Percentiles rank a stretch among this genome's conserved stretches.
phyloP scores from a whole-genome alignment of 163 green algal genomes.

The Scenedesmus sp. region DNA sequence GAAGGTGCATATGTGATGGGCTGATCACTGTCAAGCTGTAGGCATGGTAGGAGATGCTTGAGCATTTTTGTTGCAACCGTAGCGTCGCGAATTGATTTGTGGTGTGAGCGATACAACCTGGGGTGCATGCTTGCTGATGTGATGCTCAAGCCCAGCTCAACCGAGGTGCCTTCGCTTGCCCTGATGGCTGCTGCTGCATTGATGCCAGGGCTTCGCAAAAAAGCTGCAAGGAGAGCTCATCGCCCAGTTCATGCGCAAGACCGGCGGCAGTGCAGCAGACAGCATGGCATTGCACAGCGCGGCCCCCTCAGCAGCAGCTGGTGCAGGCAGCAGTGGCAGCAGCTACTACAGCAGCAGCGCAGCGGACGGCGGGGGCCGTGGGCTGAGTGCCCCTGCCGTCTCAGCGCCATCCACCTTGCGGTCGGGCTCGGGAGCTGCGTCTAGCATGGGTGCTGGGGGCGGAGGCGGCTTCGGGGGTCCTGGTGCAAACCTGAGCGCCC shows the following conservation, averaged over 20 bases:
- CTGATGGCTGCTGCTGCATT: not conserved
- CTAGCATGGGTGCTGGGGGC: constrained; percentile 18
- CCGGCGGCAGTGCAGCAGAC: constrained; percentile 16
- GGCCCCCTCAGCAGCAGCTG: not conserved
- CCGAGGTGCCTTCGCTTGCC: not conserved
- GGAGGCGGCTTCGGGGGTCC: not conserved
- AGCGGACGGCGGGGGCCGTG: not conserved
- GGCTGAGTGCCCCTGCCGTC: not conserved
- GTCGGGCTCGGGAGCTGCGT: not conserved
- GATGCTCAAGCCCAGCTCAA: not conserved
- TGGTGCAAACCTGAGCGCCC: constrained; percentile 57
- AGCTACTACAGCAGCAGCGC: constrained; percentile 23
- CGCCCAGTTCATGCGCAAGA: constrained; percentile 34
- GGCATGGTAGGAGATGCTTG: not conserved
- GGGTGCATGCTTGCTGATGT: not conserved
- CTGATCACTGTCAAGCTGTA: not conserved
- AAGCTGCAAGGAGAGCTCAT: constrained; percentile 56
- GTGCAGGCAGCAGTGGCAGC: constrained; percentile 9
- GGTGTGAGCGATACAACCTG: too few relatives aligned
- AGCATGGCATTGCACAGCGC: not conserved
- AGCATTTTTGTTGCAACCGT: not conserved
- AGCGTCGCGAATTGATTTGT: not conserved
- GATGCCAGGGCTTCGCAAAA: constrained; percentile 48
- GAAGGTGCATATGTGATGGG: not conserved
- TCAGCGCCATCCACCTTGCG: not conserved